phyloP scores from a whole-genome alignment of 306 rosid species.

The Rubus idaeus region DNA sequence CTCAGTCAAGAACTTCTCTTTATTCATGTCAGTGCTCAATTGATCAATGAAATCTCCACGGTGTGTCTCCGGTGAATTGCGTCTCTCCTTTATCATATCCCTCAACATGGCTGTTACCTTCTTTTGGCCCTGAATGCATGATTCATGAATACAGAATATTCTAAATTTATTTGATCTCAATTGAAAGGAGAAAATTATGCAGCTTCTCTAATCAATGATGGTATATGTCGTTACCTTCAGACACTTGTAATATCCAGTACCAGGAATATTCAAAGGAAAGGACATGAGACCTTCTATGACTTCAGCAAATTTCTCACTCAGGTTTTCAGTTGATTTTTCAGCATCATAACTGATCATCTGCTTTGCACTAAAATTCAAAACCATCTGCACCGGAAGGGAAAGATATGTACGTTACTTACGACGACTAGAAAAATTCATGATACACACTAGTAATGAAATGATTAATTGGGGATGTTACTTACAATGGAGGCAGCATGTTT shows the following conservation, averaged over 20 bases:
- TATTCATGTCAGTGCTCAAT: conserved; percentile 24
- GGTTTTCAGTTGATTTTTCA: conserved; percentile 21
- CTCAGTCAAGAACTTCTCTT: conserved; percentile 30
- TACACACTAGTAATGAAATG: too few species aligned
- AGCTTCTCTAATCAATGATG: background rate
- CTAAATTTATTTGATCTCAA: background rate
- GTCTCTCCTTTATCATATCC: conserved; percentile 29
- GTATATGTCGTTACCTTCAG: conserved; percentile 21
- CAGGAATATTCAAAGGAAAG: conserved; percentile 43
- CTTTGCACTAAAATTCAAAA: conserved; percentile 30
- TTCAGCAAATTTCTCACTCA: conserved; percentile 25
- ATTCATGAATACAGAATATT: background rate
- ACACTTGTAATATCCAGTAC: conserved; percentile 34
- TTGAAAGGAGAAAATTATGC: background rate
- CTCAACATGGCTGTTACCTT: conserved; percentile 26
- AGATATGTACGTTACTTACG: background rate
- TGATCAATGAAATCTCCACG: conserved; percentile 35
- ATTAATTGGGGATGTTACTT: background rate
- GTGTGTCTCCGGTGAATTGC: background rate
- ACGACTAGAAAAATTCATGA: too few species aligned
- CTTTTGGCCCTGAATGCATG: conserved; percentile 27
- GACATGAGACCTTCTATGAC: conserved; percentile 36
- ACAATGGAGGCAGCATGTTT: conserved; percentile 30
- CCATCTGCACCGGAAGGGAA: conserved; percentile 24
- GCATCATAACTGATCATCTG: conserved; percentile 32